Evolutionary conservation across 345 rosid species (phyloP).

Genomic region (Dimocarpus longan): DNA sequence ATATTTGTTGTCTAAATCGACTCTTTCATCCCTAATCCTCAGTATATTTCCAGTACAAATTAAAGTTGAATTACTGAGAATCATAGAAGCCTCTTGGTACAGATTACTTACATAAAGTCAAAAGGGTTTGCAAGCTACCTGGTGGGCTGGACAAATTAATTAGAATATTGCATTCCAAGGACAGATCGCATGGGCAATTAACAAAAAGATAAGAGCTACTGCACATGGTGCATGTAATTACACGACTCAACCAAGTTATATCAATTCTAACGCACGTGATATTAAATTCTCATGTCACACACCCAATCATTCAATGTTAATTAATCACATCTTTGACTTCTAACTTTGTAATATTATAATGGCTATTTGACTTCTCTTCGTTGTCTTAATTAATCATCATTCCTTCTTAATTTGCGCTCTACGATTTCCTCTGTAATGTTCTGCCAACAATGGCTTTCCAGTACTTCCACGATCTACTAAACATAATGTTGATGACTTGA

Average conservation of each 20-base stretch:
- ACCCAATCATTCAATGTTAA: background rate
- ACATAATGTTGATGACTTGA: too few species aligned
- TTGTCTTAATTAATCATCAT: background rate
- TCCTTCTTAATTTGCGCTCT: background rate
- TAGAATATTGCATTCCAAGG: slow-evolving; percentile 30
- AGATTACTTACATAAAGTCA: background rate
- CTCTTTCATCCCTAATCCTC: too few species aligned
- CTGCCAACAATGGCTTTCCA: background rate
- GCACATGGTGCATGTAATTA: background rate
- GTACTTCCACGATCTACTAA: background rate
- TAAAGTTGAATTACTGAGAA: too few species aligned
- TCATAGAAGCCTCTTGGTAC: too few species aligned
- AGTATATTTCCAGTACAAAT: too few species aligned
- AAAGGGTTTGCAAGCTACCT: background rate
- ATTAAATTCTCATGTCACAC: slow-evolving; percentile 12
- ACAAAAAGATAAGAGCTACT: background rate
- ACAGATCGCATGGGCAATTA: slow-evolving; percentile 28
- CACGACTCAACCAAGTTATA: background rate
- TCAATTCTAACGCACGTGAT: slow-evolving; percentile 20
- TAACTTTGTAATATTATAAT: background rate
- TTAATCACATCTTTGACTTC: background rate
- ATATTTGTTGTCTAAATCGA: too few species aligned
- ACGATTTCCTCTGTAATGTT: background rate
- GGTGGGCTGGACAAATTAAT: background rate
- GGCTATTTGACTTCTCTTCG: background rate